These are phyloP conservation scores for Pythium utonaiense DNA, from an alignment of 352 stramenopile genomes.

Conservation along the genomic window DNA sequence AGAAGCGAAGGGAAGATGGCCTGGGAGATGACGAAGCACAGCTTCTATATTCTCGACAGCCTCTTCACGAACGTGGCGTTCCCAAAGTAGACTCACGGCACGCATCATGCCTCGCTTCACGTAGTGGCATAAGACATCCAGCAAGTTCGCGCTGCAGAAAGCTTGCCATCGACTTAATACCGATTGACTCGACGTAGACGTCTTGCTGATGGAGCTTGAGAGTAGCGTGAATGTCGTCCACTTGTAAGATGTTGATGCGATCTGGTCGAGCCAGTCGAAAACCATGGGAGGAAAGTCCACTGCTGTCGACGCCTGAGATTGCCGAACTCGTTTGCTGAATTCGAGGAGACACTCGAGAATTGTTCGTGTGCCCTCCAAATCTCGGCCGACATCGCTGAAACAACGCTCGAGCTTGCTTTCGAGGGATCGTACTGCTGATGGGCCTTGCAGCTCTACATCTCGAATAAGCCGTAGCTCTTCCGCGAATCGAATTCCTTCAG, in stretches of 20 bases:
- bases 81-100: slow-evolving; percentile 47
- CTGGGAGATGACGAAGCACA: slow-evolving; percentile 35
- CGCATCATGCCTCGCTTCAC: slow-evolving; percentile 50
- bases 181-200: slow-evolving; percentile 5
- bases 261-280: slow-evolving; percentile 21
- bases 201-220: slow-evolving; percentile 18
- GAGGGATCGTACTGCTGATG: background rate
- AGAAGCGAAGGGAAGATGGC: slow-evolving; percentile 34
- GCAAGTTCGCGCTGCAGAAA: slow-evolving; percentile 34
- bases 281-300: background rate
- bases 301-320: background rate
- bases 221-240: slow-evolving; percentile 76
- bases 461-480: background rate
- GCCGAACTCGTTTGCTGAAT: slow-evolving; percentile 18
- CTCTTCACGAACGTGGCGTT: slow-evolving; percentile 39
- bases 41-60: slow-evolving; percentile 31
- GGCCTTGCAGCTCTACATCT: background rate
- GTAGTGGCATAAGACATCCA: slow-evolving; percentile 42
- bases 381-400: slow-evolving; percentile 15
- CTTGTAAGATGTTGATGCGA: slow-evolving; percentile 35
- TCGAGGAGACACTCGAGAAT: slow-evolving; percentile 21
- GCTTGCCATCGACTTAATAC: slow-evolving; percentile 28
- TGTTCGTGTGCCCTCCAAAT: slow-evolving; percentile 21
- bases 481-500: background rate
- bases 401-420: slow-evolving; percentile 14